Evolutionary conservation across 306 rosid genomes (phyloP), one percentile per base, ranked within the genome.

Genomic region (Mimosa pudica): DNA sequence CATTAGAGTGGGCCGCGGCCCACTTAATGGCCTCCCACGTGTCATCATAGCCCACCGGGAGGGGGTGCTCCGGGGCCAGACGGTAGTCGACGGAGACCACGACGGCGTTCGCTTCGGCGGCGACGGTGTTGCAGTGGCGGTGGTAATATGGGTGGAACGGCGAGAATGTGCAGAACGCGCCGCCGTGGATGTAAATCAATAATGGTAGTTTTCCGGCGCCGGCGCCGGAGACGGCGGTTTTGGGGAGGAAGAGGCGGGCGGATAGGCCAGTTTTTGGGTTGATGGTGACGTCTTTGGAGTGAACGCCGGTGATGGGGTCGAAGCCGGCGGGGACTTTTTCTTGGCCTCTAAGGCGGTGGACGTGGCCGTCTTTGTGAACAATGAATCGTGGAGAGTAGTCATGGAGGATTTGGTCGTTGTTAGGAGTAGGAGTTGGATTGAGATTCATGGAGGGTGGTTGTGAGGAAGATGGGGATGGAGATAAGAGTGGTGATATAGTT

Each of bases 141-240:
- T 89, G 90, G 87, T 82, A 89, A 38, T 41, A 12, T 0, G 85
- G 82, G 24, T 84, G 85, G 74, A n/a, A 85, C 14, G 92, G 80
- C n/a, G 86, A 0, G 77, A 81, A 83, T 70, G 85, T 17, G 75
- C 87, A 83, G 82, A 92, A 90, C 14, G 87, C 93, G 6, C 97
- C 94, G 16, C 94, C 97, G 78, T 88, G 94, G 68, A 86, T 72
- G 92, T 92, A 92, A 55, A 92, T 62, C 0, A 92, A 79, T 36
- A 92, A 82, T 3, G 93, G 89, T 74, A 89, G 86, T 47, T 89
- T 91, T 0, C 8, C 17, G 70, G 44, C 42, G 42, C 42, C 42
- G 42, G 42, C 75, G 32, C 30, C 0, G 0, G 79, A 45, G 49
- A 6, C 64, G 83, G 42, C 75, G 32, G n/a, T 70, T 17, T 86